Base-by-base conservation (phyloP, 2,329 filamentous ascomycete genomes). In the Diaporthe citrichinensis region DNA sequence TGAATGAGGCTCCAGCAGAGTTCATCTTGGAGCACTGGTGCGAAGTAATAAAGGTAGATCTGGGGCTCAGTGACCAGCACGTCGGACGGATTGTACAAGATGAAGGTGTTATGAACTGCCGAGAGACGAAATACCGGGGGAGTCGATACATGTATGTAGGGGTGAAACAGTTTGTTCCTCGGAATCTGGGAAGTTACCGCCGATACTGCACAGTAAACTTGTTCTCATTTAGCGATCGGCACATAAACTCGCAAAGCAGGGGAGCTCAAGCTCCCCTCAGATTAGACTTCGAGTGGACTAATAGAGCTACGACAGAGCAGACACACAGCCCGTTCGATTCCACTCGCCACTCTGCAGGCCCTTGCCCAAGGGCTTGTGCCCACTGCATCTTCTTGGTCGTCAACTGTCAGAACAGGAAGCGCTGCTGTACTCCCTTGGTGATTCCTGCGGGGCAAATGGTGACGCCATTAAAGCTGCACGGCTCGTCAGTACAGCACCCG, bases 1-100 rank as follows among this genome's bases (percentile, higher is more conserved):
- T 82, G 80, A 83, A 86, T 34, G 82, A 78, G 17, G 84, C 80
- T 10, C 82, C 81, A 71, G 84, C 84, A 8, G 87, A 88, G 79
- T 86, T 84, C 86, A 89, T 88, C 4, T 73, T 81, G 77, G 44
- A 12, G 39, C 10, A 28, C 7, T 39, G 39, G 5, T 28, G 72
- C 10, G 49, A 9, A 31, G 53, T 5, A 20, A 57, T 3, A 20
- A 57, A 25, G 25, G 25, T 46, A 31, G 10, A 49, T 41, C 14
- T 55, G 23, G 34, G 28, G 49, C 8, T 58, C 10, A 25, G n/a
- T 23, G 46, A 28, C 34, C 39, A 51, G 39, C 7, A 65, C 39
- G 71, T 49, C 15, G 49, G 46, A 73, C 71, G 58, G n/a, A 39
- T 25, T 31, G 61, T 14, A 36, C 12, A 39, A 12, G 25, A n/a